phyloP scores from a whole-genome alignment of 208 protist species.

The Leishmania gerbilli region DNA sequence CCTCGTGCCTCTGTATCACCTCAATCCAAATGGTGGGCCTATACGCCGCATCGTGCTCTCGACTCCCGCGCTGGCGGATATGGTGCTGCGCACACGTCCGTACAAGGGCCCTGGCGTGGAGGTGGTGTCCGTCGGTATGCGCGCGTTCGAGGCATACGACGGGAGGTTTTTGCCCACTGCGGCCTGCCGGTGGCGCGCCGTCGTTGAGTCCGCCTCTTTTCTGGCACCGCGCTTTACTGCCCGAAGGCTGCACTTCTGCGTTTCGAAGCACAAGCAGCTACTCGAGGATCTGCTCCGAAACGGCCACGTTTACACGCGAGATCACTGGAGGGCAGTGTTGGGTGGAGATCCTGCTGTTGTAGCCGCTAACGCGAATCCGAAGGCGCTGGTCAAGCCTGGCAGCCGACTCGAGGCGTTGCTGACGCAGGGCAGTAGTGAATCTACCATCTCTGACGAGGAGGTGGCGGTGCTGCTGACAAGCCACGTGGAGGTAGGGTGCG shows the following conservation, averaged over 20 bases:
- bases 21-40: conserved; percentile 80
- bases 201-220: conserved; percentile 80
- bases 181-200: conserved; percentile 83
- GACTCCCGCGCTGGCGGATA: conserved; percentile 63
- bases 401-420: conserved; percentile 39
- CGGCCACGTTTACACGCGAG: conserved; percentile 71
- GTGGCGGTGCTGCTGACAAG: conserved; percentile 37
- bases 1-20: conserved; percentile 82
- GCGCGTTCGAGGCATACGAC: conserved; percentile 88
- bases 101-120: conserved; percentile 93
- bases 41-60: conserved; percentile 80
- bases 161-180: conserved; percentile 68
- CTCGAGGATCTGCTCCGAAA: conserved; percentile 66
- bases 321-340: conserved; percentile 74
- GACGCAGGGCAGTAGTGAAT: conserved; percentile 12
- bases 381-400: conserved; percentile 41
- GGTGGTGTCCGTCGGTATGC: conserved; percentile 78
- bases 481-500: conserved; percentile 60
- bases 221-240: conserved; percentile 52
- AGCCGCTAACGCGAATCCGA: conserved; percentile 17
- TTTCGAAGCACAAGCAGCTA: conserved; percentile 38
- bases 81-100: conserved; percentile 71
- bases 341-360: conserved; percentile 28
- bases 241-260: conserved; percentile 63
- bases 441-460: conserved; percentile 18